phyloP scores from a whole-genome alignment of 768 basidiomycete genomes.

The Boletus reticuloceps region DNA sequence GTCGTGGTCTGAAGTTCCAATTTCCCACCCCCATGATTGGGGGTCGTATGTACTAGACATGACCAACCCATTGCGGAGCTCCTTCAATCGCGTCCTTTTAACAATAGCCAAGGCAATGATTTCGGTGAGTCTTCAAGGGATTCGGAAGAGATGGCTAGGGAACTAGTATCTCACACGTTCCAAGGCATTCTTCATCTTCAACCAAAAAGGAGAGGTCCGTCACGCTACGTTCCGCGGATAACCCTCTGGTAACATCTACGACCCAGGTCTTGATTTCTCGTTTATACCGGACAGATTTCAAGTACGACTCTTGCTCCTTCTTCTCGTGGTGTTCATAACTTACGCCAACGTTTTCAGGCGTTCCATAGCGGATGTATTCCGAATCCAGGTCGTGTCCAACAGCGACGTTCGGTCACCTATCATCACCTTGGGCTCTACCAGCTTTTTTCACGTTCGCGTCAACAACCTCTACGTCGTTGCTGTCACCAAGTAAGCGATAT shows the following conservation, averaged over 20 bases:
- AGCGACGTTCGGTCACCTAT: conserved; percentile 96
- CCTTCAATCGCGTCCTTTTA: conserved; percentile 1
- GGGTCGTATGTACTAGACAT: neutral
- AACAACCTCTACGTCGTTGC: conserved; percentile 96
- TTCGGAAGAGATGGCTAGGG: neutral
- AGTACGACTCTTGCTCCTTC: conserved; percentile 50
- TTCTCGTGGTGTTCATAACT: neutral
- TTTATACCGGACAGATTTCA: conserved; percentile 94
- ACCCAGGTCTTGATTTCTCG: conserved; percentile 90
- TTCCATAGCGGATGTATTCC: conserved; percentile 95
- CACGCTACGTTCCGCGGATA: neutral
- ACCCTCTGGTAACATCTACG: neutral
- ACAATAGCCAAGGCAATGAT: conserved; percentile 36
- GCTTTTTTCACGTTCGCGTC: conserved; percentile 96
- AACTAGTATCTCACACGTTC: neutral
- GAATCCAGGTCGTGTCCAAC: conserved; percentile 98
- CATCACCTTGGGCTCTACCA: conserved; percentile 95
- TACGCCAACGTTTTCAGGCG: conserved; percentile 51
- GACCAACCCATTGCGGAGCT: neutral
- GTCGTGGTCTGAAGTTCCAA: too few species aligned
- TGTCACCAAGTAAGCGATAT: conserved; percentile 80
- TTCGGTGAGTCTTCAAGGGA: conserved; percentile 36
- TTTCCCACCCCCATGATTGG: neutral
- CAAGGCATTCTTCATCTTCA: conserved; percentile 98
- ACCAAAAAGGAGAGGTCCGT: conserved; percentile 95